Percentiles rank a stretch among this genome's conserved stretches.
Conservation (phyloP, 139 green algal species). For the Raphidocelis subcapitata region DNA sequence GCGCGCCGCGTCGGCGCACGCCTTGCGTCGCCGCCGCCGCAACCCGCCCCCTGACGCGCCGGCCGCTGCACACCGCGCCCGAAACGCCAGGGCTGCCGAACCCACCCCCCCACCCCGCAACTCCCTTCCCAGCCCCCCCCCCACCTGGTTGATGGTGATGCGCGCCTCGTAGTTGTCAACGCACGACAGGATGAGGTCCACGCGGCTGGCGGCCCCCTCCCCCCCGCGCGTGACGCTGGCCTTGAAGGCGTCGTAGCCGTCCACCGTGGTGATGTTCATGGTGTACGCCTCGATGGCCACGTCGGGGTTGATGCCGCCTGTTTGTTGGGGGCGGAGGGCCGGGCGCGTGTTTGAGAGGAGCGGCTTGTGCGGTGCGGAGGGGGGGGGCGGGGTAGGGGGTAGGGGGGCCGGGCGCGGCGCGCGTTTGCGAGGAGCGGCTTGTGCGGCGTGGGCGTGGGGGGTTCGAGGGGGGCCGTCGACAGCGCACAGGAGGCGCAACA, state of each 20-base stretch:
- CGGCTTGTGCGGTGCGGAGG: no score
- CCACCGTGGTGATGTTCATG: conserved; percentile 96
- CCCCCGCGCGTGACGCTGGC: conserved; percentile 39
- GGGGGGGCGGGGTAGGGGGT: no score
- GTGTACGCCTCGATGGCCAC: conserved; percentile 86
- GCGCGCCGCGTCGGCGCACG: not conserved
- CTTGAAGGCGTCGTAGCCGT: conserved; percentile 88
- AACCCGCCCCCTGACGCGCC: no score
- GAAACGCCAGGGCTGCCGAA: no score
- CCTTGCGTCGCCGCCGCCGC: no score
- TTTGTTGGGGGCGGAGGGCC: not conserved
- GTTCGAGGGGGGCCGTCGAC: no score
- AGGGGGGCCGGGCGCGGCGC: no score
- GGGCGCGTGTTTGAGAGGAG: not conserved
- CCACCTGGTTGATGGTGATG: conserved; percentile 95
- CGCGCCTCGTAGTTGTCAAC: conserved; percentile 99
- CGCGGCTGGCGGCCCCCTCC: conserved; percentile 35
- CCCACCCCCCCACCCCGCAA: not conserved
- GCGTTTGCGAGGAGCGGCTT: no score
- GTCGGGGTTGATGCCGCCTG: conserved; percentile 92
- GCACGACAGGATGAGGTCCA: conserved; percentile 94
- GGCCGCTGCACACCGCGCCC: no score
- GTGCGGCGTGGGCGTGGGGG: no score
- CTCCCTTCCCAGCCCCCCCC: not conserved
- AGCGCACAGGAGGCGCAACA: no score